Evolutionary conservation across 371 early-diverging fungal species (phyloP).

Genomic region (Mortierella sp.): DNA sequence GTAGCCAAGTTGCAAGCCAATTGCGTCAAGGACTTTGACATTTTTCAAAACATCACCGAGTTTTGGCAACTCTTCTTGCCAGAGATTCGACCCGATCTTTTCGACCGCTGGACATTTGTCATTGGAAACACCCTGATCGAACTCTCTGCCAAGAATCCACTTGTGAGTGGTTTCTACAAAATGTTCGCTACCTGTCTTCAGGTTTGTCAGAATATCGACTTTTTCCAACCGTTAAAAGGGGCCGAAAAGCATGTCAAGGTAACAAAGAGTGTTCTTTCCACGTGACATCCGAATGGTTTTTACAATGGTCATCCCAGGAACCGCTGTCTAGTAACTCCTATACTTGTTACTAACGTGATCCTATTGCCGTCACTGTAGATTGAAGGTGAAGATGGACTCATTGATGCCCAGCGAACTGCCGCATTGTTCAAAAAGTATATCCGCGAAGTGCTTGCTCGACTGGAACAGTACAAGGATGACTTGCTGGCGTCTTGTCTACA

Average conservation of each 20-base stretch:
- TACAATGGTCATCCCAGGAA: too few relatives aligned
- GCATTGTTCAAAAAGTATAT: constrained; percentile 64
- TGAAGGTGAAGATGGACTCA: constrained; percentile 33
- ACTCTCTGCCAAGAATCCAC: constrained; percentile 64
- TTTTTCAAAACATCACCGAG: constrained; percentile 75
- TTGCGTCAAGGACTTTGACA: constrained; percentile 71
- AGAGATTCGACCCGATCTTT: constrained; percentile 55
- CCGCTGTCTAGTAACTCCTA: too few relatives aligned
- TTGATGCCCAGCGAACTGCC: constrained; percentile 47
- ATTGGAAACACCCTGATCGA: constrained; percentile 64
- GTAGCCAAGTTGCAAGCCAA: constrained; percentile 61
- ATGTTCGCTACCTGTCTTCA: constrained; percentile 66
- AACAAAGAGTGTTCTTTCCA: background rate
- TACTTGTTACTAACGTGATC: background rate
- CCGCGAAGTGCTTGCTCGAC: constrained; percentile 66
- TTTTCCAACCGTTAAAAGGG: constrained; percentile 48
- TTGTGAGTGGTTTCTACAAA: constrained; percentile 82
- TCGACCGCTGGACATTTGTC: constrained; percentile 69
- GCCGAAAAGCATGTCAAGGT: constrained; percentile 16
- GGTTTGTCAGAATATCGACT: constrained; percentile 54
- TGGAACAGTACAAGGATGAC: constrained; percentile 82
- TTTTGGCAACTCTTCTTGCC: constrained; percentile 73
- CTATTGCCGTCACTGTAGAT: background rate
- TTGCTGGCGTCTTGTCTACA: constrained; percentile 75
- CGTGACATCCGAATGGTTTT: too few relatives aligned